Conservation (phyloP, 768 basidiomycete genomes). For the Lactarius quietus region DNA sequence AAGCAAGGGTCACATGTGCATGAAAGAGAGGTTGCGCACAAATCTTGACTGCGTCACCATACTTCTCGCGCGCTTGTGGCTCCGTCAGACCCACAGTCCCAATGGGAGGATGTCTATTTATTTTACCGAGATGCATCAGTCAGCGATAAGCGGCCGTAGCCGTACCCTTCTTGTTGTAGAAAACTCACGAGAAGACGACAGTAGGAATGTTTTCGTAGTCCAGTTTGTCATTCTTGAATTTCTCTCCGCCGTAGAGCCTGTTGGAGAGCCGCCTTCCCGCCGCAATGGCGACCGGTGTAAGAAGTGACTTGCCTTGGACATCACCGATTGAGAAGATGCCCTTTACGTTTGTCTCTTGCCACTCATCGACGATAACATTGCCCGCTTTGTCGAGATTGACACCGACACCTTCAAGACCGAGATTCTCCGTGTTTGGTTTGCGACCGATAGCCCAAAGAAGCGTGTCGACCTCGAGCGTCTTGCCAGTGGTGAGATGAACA, state of each 20-base stretch:
- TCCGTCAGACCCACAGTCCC: constrained; percentile 96
- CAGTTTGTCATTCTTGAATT: constrained; percentile 86
- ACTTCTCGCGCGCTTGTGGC: constrained; percentile 81
- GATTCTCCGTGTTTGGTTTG: constrained; percentile 67
- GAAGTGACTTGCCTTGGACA: constrained; percentile 84
- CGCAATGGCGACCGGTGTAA: constrained; percentile 97
- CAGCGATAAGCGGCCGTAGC: constrained; percentile 5
- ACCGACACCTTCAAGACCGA: constrained; percentile 76
- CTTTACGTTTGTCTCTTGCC: constrained; percentile 73
- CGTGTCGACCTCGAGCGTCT: constrained; percentile 78
- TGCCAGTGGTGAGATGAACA: constrained; percentile 71
- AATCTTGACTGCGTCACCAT: constrained; percentile 86
- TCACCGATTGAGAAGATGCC: constrained; percentile 86
- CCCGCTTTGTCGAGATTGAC: constrained; percentile 75
- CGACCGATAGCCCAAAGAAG: constrained; percentile 96
- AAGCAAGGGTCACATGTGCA: constrained; percentile 1
- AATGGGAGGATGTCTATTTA: constrained; percentile 81
- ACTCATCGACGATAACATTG: constrained; percentile 88
- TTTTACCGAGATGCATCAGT: constrained; percentile 9
- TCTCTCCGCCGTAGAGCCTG: constrained; percentile 81
- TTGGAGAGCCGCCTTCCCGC: constrained; percentile 89
- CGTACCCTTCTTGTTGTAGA: background rate
- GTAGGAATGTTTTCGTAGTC: constrained; percentile 88
- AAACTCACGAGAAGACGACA: constrained; percentile 91
- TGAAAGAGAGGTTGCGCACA: constrained; percentile 51